Percentiles rank a stretch among this genome's conserved stretches.
These are phyloP conservation scores for Mycena amicta DNA, from an alignment of 768 basidiomycete genomes.

Conservation along the genomic window DNA sequence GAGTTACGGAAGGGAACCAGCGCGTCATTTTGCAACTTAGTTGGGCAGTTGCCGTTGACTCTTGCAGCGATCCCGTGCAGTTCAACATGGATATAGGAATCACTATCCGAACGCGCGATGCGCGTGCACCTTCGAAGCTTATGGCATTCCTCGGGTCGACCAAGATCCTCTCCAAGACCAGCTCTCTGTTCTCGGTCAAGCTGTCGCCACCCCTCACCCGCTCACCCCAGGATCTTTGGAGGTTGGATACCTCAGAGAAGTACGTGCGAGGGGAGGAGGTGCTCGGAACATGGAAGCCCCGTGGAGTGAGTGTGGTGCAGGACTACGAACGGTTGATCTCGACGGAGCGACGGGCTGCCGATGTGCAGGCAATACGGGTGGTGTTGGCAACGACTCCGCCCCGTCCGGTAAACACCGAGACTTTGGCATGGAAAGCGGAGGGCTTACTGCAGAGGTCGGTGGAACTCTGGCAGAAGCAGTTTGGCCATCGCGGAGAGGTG, in stretches of 20 bases:
- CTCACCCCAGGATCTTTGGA: conserved; percentile 89
- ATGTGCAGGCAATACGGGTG: conserved; percentile 87
- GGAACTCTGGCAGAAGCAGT: conserved; percentile 80
- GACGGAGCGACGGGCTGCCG: conserved; percentile 76
- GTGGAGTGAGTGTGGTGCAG: conserved; percentile 86
- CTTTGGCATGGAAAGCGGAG: conserved; percentile 68
- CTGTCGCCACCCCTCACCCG: conserved; percentile 85
- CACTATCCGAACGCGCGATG: conserved; percentile 81
- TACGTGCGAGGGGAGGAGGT: conserved; percentile 93
- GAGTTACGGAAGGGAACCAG: conserved; percentile 76
- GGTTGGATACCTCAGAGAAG: conserved; percentile 91
- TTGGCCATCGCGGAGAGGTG: conserved; percentile 78
- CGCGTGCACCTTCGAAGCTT: conserved; percentile 79
- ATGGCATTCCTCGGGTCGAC: conserved; percentile 75
- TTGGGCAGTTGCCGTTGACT: conserved; percentile 82
- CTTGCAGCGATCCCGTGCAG: conserved; percentile 81
- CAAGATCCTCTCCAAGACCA: conserved; percentile 77
- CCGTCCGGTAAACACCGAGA: conserved; percentile 51
- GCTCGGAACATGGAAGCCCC: conserved; percentile 81
- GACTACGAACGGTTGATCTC: conserved; percentile 77
- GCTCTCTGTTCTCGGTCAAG: conserved; percentile 80
- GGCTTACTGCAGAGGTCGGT: conserved; percentile 67
- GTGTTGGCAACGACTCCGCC: conserved; percentile 63
- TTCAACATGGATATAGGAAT: conserved; percentile 89
- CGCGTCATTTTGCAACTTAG: conserved; percentile 77